phyloP scores from a whole-genome alignment of 2,329 filamentous ascomycete genomes.

The Chaetomiaceae sp. region DNA sequence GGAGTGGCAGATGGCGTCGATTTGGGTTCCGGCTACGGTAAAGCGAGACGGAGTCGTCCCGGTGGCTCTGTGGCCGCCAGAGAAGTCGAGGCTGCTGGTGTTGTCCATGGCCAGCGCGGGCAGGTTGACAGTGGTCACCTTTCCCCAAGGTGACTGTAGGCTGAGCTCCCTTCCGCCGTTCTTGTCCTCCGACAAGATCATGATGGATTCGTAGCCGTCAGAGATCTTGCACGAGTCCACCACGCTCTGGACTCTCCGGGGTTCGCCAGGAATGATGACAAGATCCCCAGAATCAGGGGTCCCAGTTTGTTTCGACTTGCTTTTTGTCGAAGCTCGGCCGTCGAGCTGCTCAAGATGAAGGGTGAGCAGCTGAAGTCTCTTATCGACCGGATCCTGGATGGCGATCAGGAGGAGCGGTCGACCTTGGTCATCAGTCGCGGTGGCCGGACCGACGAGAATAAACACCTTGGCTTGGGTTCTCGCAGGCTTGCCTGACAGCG shows the following conservation, averaged over 20 bases:
- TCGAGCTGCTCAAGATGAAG: conserved; percentile 50
- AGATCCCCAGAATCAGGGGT: conserved; percentile 34
- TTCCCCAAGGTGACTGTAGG: conserved; percentile 71
- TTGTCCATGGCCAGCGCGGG: conserved; percentile 58
- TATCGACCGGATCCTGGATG: conserved; percentile 65
- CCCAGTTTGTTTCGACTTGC: conserved; percentile 20
- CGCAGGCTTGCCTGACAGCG: conserved; percentile 49
- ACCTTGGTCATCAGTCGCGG: conserved; percentile 49
- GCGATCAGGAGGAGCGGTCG: conserved; percentile 59
- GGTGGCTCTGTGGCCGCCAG: conserved; percentile 44
- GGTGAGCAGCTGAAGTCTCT: conserved; percentile 62
- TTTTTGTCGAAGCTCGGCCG: conserved; percentile 31
- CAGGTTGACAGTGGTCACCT: conserved; percentile 61
- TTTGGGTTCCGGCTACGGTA: conserved; percentile 43
- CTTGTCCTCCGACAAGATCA: conserved; percentile 63
- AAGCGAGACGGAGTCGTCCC: conserved; percentile 49
- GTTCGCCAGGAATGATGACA: conserved; percentile 45
- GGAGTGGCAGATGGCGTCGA: conserved; percentile 54
- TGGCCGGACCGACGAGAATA: conserved; percentile 58
- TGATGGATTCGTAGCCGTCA: conserved; percentile 63
- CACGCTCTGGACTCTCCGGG: conserved; percentile 61
- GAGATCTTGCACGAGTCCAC: conserved; percentile 68
- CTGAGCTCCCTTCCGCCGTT: conserved; percentile 63
- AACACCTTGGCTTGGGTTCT: conserved; percentile 59
- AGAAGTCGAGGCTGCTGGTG: conserved; percentile 54